Evolutionary conservation across 2,329 filamentous ascomycete species (phyloP), one percentile per base, ranked within the genome.

Genomic region (Aspergillus aculeatinus): DNA sequence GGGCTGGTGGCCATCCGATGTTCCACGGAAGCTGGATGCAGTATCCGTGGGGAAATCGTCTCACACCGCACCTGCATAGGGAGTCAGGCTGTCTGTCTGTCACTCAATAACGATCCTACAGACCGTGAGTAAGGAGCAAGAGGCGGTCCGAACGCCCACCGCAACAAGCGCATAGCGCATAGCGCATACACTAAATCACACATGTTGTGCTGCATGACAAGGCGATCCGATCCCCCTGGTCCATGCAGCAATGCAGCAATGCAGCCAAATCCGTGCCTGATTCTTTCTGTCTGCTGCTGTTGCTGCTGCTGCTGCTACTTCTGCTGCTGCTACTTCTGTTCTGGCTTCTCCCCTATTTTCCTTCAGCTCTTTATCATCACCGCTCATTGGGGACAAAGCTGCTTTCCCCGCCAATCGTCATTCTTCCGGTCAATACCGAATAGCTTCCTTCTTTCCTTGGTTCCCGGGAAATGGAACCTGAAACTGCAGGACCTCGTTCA

Each of bases 241-340:
- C 53, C 21, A 35, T 55, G 53, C 53, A 55, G 53, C 16, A 35
- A 14, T 29, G 53, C 16, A 35, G 16, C 44, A 31, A 35, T 55
- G 53, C 44, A 55, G 53, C 16, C 11, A 16, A 44, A 7, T 62
- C 60, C 55, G 60, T 62, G 60, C 60, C 60, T 62, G 60, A 62
- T 57, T 57, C 39, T 44, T 7, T 44, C 16, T 19, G 33, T 12
- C 12, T 35, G 14, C 33, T 35, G 14, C 33, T 35, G 5, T 4
- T 33, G 31, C 31, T 33, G 33, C 33, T 35, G 10, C 33, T 35
- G 31, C 31, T 33, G 4, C 31, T 33, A n/a, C n/a, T n/a, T n/a
- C n/a, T n/a, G n/a, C n/a, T n/a, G 9, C 31, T 35, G 31, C 33
- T 35, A 14, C 33, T 12, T 12, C 12, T 35, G 33, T 3, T 35